Evolutionary conservation across 2,329 filamentous ascomycete species (phyloP).

Genomic region (Aspergillus floridensis): DNA sequence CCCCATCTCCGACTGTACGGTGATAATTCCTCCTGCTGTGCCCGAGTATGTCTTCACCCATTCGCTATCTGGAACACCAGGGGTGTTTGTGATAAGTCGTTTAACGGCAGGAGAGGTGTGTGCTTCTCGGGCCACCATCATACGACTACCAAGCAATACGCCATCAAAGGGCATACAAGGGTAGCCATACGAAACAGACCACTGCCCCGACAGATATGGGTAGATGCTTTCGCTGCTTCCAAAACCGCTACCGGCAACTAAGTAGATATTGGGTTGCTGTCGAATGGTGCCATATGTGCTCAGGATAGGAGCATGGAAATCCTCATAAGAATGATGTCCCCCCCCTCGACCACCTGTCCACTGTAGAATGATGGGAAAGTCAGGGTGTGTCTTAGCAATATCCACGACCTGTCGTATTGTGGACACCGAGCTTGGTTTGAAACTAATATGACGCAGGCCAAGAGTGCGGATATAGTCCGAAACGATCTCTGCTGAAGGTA

Average conservation of each 20-base stretch:
- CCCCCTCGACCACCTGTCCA: constrained; percentile 94
- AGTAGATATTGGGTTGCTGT: constrained; percentile 72
- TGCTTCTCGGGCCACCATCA: constrained; percentile 93
- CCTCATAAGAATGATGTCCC: constrained; percentile 91
- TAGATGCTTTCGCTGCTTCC: constrained; percentile 88
- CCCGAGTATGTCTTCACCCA: constrained; percentile 92
- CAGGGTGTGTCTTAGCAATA: constrained; percentile 89
- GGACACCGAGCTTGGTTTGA: constrained; percentile 88
- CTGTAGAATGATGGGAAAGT: constrained; percentile 87
- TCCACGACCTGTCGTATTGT: constrained; percentile 87
- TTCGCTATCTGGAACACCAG: constrained; percentile 70
- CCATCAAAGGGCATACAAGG: constrained; percentile 94
- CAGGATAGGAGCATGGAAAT: constrained; percentile 89
- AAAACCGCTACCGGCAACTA: constrained; percentile 89
- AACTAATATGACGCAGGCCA: constrained; percentile 86
- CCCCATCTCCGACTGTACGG: constrained; percentile 62
- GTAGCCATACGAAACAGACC: constrained; percentile 84
- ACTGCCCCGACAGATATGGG: constrained; percentile 83
- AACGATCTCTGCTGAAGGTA: constrained; percentile 88
- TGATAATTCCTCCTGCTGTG: constrained; percentile 84
- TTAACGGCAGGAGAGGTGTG: constrained; percentile 81
- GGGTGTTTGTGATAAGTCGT: constrained; percentile 77
- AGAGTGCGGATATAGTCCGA: constrained; percentile 93
- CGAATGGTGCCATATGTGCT: constrained; percentile 80
- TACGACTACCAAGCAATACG: constrained; percentile 82